Conservation (phyloP, 768 basidiomycete species). For the Austroboletus festivus region DNA sequence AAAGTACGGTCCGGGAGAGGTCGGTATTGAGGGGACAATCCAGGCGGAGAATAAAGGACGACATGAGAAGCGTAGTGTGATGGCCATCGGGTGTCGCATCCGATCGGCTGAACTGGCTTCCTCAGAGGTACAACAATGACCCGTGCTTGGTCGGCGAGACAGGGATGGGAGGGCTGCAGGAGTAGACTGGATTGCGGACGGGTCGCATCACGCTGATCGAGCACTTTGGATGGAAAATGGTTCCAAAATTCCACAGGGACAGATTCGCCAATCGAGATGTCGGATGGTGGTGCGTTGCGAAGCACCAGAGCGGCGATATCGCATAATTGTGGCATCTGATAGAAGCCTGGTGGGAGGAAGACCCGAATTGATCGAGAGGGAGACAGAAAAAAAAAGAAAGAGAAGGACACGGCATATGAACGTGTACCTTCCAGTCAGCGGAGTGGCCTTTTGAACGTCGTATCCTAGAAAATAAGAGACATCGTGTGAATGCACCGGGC, state of each 20-base stretch:
- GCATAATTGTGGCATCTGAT: constrained; percentile 18
- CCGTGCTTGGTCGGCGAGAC: constrained; percentile 3
- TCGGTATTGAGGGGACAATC: not conserved
- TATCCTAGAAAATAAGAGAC: not conserved
- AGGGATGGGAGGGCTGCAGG: not conserved
- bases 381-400: not conserved
- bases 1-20: not conserved
- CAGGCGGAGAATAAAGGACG: constrained; percentile 3
- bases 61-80: not conserved
- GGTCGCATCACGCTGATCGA: constrained; percentile 6
- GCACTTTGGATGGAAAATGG: not conserved
- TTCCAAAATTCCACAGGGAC: constrained; percentile 7
- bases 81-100: not conserved
- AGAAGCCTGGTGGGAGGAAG: constrained; percentile 26
- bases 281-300: constrained; percentile 2
- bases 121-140: constrained; percentile 4
- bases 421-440: constrained; percentile 9
- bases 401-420: constrained; percentile 6
- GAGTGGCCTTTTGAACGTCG: not conserved
- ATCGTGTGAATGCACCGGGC: not conserved
- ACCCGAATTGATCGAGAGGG: constrained; percentile 11
- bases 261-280: constrained; percentile 7
- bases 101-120: not conserved
- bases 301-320: constrained; percentile 14
- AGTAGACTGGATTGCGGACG: not conserved